Evolutionary conservation across 2,329 filamentous ascomycete species (phyloP), one percentile per base, ranked within the genome.

Genomic region (Cercospora berteroae): DNA sequence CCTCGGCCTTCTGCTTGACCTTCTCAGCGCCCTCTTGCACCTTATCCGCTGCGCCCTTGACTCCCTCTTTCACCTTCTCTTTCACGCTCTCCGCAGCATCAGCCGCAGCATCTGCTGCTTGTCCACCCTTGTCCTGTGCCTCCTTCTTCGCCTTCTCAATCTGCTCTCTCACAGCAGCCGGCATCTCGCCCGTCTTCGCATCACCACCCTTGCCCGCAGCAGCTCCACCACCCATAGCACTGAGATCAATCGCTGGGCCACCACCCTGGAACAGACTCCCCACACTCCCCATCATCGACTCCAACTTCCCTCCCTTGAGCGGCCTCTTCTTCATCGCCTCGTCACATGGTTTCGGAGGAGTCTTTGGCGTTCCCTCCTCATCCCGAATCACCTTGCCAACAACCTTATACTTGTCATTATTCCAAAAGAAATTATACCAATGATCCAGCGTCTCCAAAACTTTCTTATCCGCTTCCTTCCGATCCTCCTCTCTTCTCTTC

Each of bases 361-460:
- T 68, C 7, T 67, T 71, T 16, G 56, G 60, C 10, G 10, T 71
- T 5, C 55, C 55, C 55, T 58, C 55, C 27, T 69, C 72, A 59
- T 71, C 72, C 42, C 65, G 60, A 18, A 72, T 65, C 31, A 76
- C 72, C 18, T 55, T 65, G 5, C 74, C 74, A 5, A 74, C 74
- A 13, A 64, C 64, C 63, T 63, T 62, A 36, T 76, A 76, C 69
- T 75, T 76, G 10, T 55, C 69, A 57, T 72, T 73, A 5, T 60
- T 59, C 31, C 23, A 55, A 39, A 76, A 76, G 50, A 76, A 75
- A 77, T 85, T 82, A 65, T 97, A 82, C 36, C 87, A 87, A 36
- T 88, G 86, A 67, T 86, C 79, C 4, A 92, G 88, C 77, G 87
- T 85, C 71, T 85, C 80, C 78, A 82, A 82, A 10, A 93, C 94